A percentile compares a stretch with the other conserved stretches of the same genome.
Evolutionary conservation across 257 asterid genomes (phyloP).

Genomic region (Mentha longifolia): DNA sequence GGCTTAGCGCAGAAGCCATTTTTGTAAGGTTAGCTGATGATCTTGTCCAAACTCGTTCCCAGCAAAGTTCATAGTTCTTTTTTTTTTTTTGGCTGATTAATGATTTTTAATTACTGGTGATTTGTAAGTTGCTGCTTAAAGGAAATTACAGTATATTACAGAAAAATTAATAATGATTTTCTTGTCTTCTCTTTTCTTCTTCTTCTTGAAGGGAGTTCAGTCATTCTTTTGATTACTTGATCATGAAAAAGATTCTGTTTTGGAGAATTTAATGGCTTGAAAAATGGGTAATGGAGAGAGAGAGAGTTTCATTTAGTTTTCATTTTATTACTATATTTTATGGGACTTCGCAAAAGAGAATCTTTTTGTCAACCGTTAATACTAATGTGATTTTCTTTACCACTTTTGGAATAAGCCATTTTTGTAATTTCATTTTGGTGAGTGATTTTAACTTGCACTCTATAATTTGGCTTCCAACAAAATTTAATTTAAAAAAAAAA

Average conservation of each 20-base stretch:
- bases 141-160: constrained; percentile 21
- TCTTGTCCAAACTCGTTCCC: constrained; percentile 40
- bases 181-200: background rate
- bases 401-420: too few species aligned
- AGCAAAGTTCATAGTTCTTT: constrained; percentile 30
- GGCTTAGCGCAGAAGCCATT: constrained; percentile 53
- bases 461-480: too few species aligned
- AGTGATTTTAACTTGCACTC: too few species aligned
- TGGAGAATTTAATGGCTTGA: constrained; percentile 6
- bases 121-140: constrained; percentile 30
- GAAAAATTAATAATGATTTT: constrained; percentile 2
- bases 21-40: constrained; percentile 46
- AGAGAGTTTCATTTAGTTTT: background rate
- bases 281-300: background rate
- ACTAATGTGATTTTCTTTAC: background rate
- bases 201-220: background rate
- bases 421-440: too few species aligned
- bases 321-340: background rate
- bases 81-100: constrained; percentile 26
- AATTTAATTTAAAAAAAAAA: too few species aligned
- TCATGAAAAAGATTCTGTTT: constrained; percentile 13
- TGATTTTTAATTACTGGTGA: constrained; percentile 10
- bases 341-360: constrained; percentile 29
- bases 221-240: constrained; percentile 11
- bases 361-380: constrained; percentile 22